Conservation (phyloP, 2,329 filamentous ascomycete species). For the Cordyceps farinosa region DNA sequence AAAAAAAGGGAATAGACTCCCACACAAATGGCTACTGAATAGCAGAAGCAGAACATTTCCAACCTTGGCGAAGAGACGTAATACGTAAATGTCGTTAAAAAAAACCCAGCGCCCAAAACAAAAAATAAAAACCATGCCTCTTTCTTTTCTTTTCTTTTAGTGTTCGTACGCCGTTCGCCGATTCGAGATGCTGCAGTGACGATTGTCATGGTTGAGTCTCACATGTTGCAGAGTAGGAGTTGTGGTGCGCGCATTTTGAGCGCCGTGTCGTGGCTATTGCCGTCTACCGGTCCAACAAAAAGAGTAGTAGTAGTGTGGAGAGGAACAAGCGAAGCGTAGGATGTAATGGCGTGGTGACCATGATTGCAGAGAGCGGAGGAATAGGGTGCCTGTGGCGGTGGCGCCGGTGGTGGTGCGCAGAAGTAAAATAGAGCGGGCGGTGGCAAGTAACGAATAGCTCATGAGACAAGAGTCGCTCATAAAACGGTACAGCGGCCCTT, state of each 20-base stretch:
- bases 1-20: not conserved
- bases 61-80: constrained; percentile 20
- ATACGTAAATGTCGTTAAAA: constrained; percentile 34
- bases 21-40: constrained; percentile 7
- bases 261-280: not conserved
- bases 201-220: constrained; percentile 26
- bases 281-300: not conserved
- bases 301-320: not conserved
- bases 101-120: constrained; percentile 35
- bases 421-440: not conserved
- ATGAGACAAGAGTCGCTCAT: constrained; percentile 27
- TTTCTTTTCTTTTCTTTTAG: constrained; percentile 31
- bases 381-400: not conserved
- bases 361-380: not conserved
- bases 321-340: not conserved
- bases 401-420: not conserved
- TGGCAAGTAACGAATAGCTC: not conserved
- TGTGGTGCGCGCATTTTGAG: constrained; percentile 2
- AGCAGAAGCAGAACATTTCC: constrained; percentile 12
- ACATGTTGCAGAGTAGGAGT: constrained; percentile 13
- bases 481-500: constrained; percentile 39
- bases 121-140: constrained; percentile 24
- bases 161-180: constrained; percentile 39
- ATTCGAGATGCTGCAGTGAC: constrained; percentile 31
- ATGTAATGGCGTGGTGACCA: not conserved